These are phyloP conservation scores for Ophiostoma novo-ulmi DNA, from an alignment of 2,329 filamentous ascomycete genomes.

Conservation along the genomic window DNA sequence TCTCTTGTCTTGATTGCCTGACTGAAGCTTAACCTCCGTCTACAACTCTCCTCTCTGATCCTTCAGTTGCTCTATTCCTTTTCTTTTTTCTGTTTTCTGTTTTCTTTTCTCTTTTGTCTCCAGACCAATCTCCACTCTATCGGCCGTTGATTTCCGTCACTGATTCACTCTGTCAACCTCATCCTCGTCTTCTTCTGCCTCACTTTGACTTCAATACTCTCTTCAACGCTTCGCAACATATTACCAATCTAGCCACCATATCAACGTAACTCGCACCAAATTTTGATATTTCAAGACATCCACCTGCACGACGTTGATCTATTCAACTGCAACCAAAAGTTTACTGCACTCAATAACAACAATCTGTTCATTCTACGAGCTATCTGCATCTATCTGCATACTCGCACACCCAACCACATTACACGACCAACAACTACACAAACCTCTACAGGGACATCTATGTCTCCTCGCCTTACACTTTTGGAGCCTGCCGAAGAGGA, in stretches of 20 bases:
- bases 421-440: neutral
- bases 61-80: neutral
- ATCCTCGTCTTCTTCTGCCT: neutral
- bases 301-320: neutral
- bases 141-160: slow-evolving; percentile 15
- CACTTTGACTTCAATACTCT: neutral
- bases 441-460: slow-evolving; percentile 22
- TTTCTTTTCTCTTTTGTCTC: slow-evolving; percentile 3
- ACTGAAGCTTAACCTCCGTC: neutral
- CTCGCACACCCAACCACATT: neutral
- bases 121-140: slow-evolving; percentile 28
- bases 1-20: neutral
- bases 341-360: no score
- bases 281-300: neutral
- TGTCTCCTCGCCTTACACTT: slow-evolving; percentile 22
- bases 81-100: neutral
- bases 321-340: no score
- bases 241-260: neutral
- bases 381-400: neutral
- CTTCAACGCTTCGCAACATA: neutral
- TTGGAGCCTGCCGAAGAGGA: slow-evolving; percentile 26
- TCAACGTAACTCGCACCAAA: neutral
- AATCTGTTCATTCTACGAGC: no score
- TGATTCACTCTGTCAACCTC: neutral
- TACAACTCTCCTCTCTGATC: neutral